These are phyloP conservation scores for Schizosaccharomyces japonicus DNA, from an alignment of 805 yeast species.

Conservation along the genomic window DNA sequence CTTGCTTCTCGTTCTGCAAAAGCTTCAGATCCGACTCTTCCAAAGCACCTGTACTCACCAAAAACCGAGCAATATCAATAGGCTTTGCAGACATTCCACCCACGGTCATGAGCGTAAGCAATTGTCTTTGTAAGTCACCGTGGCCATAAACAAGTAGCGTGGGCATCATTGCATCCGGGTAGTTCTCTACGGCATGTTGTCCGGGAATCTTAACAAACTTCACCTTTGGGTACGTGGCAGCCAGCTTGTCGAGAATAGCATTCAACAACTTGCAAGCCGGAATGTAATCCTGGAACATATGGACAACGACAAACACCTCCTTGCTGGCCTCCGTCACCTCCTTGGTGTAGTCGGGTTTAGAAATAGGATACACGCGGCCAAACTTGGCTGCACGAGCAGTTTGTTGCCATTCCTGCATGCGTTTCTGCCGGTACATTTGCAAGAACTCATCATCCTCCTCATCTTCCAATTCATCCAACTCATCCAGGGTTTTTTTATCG, in stretches of 20 bases:
- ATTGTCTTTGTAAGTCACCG: conserved; percentile 57
- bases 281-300: conserved; percentile 22
- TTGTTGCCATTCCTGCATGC: conserved; percentile 50
- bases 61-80: conserved; percentile 46
- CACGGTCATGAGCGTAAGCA: conserved; percentile 50
- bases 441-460: conserved; percentile 62
- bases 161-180: conserved; percentile 78
- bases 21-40: conserved; percentile 28
- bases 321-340: conserved; percentile 66
- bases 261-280: conserved; percentile 53
- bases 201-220: conserved; percentile 88
- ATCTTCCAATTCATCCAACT: conserved; percentile 76
- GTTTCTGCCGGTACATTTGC: conserved; percentile 46
- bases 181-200: conserved; percentile 70
- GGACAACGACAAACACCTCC: conserved; percentile 45
- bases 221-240: conserved; percentile 50
- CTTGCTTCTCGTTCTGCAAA: conserved; percentile 6
- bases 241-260: conserved; percentile 31
- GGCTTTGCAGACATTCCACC: conserved; percentile 62
- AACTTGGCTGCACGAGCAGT: conserved; percentile 30
- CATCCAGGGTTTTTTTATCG: conserved; percentile 42
- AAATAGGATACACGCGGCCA: conserved; percentile 55
- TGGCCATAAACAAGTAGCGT: conserved; percentile 64
- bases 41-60: conserved; percentile 46
- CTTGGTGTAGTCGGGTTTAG: conserved; percentile 66